Evolutionary conservation across 148 eudicot species (phyloP).

Genomic region (Fallopia convolvulus): DNA sequence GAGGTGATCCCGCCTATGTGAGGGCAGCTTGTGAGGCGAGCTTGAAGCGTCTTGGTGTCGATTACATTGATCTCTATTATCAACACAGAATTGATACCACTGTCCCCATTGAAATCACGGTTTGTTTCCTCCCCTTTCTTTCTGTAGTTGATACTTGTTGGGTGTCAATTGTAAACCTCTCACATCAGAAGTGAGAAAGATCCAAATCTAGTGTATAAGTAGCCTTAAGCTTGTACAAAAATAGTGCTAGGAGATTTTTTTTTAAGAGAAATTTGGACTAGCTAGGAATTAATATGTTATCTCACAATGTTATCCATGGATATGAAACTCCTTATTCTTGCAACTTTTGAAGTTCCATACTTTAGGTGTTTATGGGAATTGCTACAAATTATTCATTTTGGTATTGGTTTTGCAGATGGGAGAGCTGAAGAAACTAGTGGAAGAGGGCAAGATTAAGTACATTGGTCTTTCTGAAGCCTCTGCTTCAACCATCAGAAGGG

Average conservation of each 20-base stretch:
- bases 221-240: too few species aligned
- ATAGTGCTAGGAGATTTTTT: too few species aligned
- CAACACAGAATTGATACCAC: slow-evolving; percentile 16
- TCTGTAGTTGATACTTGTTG: neutral
- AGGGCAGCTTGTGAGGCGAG: slow-evolving; percentile 17
- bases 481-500: slow-evolving; percentile 17
- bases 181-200: too few species aligned
- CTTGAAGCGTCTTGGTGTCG: slow-evolving; percentile 16
- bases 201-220: too few species aligned
- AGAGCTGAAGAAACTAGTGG: slow-evolving; percentile 17
- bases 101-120: slow-evolving; percentile 17
- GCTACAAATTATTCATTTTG: too few species aligned
- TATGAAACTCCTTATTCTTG: neutral
- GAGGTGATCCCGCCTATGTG: slow-evolving; percentile 11
- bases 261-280: too few species aligned
- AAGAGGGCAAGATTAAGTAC: slow-evolving; percentile 19
- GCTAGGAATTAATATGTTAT: too few species aligned
- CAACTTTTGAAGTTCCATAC: neutral
- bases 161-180: too few species aligned
- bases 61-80: slow-evolving; percentile 17
- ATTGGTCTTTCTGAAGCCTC: slow-evolving; percentile 17
- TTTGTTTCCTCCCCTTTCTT: neutral
- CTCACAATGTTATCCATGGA: too few species aligned
- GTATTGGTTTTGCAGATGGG: slow-evolving; percentile 5
- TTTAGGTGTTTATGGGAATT: neutral